Evolutionary conservation across 495 filamentous ascomycete genomes (phyloP), one percentile per base, ranked within the genome.

Genomic region (Tuber aestivum): DNA sequence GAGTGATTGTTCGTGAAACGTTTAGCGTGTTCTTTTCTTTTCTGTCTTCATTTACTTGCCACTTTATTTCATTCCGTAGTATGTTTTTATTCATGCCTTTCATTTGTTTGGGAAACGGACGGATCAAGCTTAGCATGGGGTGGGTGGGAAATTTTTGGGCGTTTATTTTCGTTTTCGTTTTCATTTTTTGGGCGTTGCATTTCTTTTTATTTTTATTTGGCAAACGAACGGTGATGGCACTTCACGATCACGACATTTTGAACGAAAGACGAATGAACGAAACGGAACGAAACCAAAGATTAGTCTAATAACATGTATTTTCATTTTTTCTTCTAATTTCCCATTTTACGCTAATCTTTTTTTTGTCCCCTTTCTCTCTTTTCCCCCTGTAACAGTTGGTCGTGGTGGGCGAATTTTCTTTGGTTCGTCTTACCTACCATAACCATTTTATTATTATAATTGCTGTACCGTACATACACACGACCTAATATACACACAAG

Each of bases 1-100:
- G 78, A 79, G 78, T 79, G 75, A 81, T 75, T 37, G 61, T 35
- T 69, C 78, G 42, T 79, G 78, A 79, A 40, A 69, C 69, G 61
- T 40, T 74, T 37, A 45, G 42, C 69, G 44, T 21, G 45, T 74
- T 48, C 20, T 76, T 68, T 72, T 48, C 7, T 61, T 27, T 3
- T 76, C 41, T 76, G 44, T 6, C 50, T 23, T 45, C 45, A 35
- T 69, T 74, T 73, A 14, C 32, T 75, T 35, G 12, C 18, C 37
- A 9, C 27, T 74, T 71, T 76, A 41, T 82, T 74, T 61, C 16
- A 32, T 70, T 71, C 72, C 44, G 71, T 74, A 69, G 80, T 69
- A 72, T 76, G 61, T 75, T 76, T 69, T 76, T 69, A 40, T 76
- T 70, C 9, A 74, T 56, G 71, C 27, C 27, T 80, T 81, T 75